Base-by-base conservation (phyloP, 140 eudicot species). In the Stevia rebaudiana region DNA sequence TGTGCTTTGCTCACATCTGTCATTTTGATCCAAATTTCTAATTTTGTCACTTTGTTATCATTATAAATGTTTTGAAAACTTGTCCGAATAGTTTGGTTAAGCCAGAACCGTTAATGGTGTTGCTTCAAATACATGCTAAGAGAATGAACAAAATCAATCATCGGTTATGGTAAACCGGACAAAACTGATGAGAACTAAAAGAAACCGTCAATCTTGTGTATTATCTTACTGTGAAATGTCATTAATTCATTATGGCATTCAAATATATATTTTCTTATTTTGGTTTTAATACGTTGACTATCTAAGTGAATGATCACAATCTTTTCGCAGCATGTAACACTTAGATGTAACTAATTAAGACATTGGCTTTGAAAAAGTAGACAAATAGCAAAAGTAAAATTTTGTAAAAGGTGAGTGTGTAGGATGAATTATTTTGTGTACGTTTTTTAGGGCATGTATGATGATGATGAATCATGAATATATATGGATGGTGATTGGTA, bases 401-500 rank as follows among this genome's bases (percentile, higher is more conserved):
- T 16, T 1, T 12, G 22, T 61, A 37, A 61, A 61, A 61, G 67
- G 51, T 61, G 51, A 22, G 67, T 61, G 67, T 61, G 52, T 21
- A 61, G 51, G 52, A 13, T 61, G 51, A 61, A 61, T 61, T 40
- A 61, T 37, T 40, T 36, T 61, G 67, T 61, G 36, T 61, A 39
- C 36, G 35, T 37, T 40, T 61, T 12, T 40, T 1, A 39, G 52
- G 52, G 52, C 22, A 40, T 61, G 67, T 6, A 11, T 41, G 48
- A 61, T 37, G 64, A 24, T 55, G 46, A 61, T 22, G 67, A 41
- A 61, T 61, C 67, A 61, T 61, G 67, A 61, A 40, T 61, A 25
- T 61, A 40, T 55, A 22, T 40, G 51, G 67, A 61, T 10, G 52
- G 67, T 0, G 52, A 23, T 61, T 13, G 21, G 52, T 39, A 37